A percentile compares a stretch with the other conserved stretches of the same genome.
These are phyloP conservation scores for Globisporangium spiculum DNA, from an alignment of 352 stramenopile species.

Conservation along the genomic window DNA sequence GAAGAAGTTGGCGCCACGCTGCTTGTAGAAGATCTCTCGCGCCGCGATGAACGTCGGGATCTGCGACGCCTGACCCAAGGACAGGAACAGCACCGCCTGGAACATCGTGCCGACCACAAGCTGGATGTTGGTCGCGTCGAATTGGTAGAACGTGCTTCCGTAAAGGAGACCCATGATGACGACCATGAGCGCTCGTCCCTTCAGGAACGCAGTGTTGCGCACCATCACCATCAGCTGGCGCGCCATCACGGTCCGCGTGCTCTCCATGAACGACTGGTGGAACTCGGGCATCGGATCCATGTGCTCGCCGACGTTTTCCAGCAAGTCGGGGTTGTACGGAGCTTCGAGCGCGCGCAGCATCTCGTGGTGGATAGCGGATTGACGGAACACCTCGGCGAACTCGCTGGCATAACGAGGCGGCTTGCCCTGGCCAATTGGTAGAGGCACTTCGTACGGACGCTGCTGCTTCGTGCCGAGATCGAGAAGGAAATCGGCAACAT, in stretches of 20 bases:
- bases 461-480: slow-evolving; percentile 47
- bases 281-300: slow-evolving; percentile 62
- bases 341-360: background rate
- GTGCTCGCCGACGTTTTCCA: slow-evolving; percentile 54
- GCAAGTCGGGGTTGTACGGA: background rate
- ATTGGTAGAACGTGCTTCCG: slow-evolving; percentile 35
- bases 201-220: slow-evolving; percentile 31
- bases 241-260: slow-evolving; percentile 20
- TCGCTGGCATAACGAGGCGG: slow-evolving; percentile 23
- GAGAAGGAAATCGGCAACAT: slow-evolving; percentile 90
- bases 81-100: slow-evolving; percentile 51
- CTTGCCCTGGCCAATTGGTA: background rate
- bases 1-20: slow-evolving; percentile 76
- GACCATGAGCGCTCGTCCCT: slow-evolving; percentile 28
- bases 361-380: background rate
- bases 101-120: slow-evolving; percentile 60
- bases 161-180: slow-evolving; percentile 43
- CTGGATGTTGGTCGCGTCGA: slow-evolving; percentile 25
- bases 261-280: slow-evolving; percentile 28
- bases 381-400: slow-evolving; percentile 12
- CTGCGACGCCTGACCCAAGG: slow-evolving; percentile 45
- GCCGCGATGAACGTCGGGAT: slow-evolving; percentile 64
- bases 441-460: slow-evolving; percentile 26
- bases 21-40: slow-evolving; percentile 74
- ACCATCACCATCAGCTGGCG: slow-evolving; percentile 52